Evolutionary conservation across 2,329 filamentous ascomycete species (phyloP).

Genomic region (Ceratocystis albifundus): DNA sequence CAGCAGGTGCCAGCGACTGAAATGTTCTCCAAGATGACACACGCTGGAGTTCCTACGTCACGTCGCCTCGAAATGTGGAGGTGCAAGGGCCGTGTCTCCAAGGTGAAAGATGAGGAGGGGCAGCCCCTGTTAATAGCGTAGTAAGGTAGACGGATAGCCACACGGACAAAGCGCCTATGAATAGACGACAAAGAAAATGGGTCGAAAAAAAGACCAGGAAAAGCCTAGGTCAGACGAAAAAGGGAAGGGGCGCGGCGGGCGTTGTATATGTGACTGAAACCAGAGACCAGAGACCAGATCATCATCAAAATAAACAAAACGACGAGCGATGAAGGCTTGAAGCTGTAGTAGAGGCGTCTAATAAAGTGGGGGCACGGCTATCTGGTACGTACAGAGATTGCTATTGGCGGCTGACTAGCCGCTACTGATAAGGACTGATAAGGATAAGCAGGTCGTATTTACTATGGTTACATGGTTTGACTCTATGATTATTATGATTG

Average conservation of each 20-base stretch:
- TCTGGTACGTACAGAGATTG: background rate
- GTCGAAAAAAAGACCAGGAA: background rate
- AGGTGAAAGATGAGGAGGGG: slow-evolving; percentile 5
- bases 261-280: background rate
- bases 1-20: background rate
- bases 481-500: background rate
- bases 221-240: background rate
- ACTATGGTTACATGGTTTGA: background rate
- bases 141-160: background rate
- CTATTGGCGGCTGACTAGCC: background rate
- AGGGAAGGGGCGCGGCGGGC: background rate
- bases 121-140: background rate
- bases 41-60: background rate
- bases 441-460: background rate
- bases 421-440: background rate
- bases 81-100: background rate
- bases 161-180: background rate
- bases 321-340: background rate
- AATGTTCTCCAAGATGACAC: background rate
- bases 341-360: background rate
- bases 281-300: background rate
- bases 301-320: background rate
- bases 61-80: slow-evolving; percentile 2
- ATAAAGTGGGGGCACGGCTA: background rate
- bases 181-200: background rate